Evolutionary conservation across 2,329 filamentous ascomycete genomes (phyloP).

Genomic region (Trichoderma koningiopsis): DNA sequence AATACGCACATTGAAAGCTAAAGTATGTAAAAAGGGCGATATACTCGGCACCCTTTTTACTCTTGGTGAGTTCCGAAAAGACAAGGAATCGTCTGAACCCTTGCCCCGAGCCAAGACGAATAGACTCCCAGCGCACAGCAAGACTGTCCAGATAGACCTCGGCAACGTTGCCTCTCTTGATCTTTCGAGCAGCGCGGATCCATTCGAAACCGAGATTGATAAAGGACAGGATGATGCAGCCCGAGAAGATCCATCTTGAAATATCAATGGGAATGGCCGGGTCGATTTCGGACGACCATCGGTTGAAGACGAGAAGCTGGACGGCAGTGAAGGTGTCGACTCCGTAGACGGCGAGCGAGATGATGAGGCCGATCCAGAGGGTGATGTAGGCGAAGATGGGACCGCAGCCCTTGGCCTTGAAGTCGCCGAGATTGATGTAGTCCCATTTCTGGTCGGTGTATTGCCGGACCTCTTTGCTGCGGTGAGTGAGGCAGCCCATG

Average conservation of each 20-base stretch:
- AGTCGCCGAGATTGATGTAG: constrained; percentile 77
- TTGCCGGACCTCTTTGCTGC: constrained; percentile 64
- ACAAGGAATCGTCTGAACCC: constrained; percentile 92
- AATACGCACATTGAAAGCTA: constrained; percentile 61
- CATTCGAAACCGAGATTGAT: constrained; percentile 80
- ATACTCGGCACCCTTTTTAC: constrained; percentile 87
- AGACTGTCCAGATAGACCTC: constrained; percentile 90
- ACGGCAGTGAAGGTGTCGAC: constrained; percentile 93
- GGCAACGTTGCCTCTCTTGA: constrained; percentile 81
- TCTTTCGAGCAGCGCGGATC: constrained; percentile 76
- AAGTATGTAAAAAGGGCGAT: constrained; percentile 91
- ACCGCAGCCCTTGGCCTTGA: constrained; percentile 79
- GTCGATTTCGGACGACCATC: constrained; percentile 82
- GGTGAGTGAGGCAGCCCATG: constrained; percentile 69
- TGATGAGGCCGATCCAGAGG: constrained; percentile 75
- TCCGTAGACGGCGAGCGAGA: constrained; percentile 81
- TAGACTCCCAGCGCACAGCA: constrained; percentile 81
- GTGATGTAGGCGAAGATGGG: constrained; percentile 80
- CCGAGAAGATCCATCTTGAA: constrained; percentile 93
- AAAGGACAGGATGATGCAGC: constrained; percentile 89
- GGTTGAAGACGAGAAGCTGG: constrained; percentile 85
- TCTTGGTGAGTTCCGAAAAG: constrained; percentile 87
- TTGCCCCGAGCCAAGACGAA: constrained; percentile 70
- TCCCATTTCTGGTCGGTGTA: constrained; percentile 91
- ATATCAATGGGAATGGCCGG: constrained; percentile 75